These are phyloP conservation scores for Erodium texanum DNA, from an alignment of 441 rosid genomes.

Conservation along the genomic window DNA sequence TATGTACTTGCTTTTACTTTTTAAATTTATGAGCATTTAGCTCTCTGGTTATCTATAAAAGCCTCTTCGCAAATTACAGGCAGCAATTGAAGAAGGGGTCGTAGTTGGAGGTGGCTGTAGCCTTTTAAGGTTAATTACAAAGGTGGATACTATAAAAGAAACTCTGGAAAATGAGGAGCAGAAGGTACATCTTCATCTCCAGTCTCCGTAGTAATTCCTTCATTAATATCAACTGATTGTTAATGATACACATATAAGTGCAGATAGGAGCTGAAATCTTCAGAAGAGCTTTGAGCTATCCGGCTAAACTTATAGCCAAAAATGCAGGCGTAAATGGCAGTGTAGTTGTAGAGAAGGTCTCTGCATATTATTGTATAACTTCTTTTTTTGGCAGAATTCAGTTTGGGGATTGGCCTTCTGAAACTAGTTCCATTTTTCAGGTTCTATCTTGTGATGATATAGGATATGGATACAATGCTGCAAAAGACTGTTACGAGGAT, in stretches of 20 bases:
- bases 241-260: background rate
- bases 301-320: slow-evolving; percentile 76
- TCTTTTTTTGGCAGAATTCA: background rate
- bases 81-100: slow-evolving; percentile 95
- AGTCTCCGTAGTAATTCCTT: background rate
- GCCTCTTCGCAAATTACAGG: slow-evolving; percentile 23
- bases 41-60: slow-evolving; percentile 1
- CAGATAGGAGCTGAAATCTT: slow-evolving; percentile 94
- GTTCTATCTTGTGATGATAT: slow-evolving; percentile 57
- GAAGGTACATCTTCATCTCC: slow-evolving; percentile 38
- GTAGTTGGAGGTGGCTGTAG: slow-evolving; percentile 96
- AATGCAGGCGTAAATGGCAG: slow-evolving; percentile 90
- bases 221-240: background rate
- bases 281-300: slow-evolving; percentile 78
- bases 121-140: slow-evolving; percentile 66
- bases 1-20: slow-evolving; percentile 17
- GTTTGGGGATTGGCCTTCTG: background rate
- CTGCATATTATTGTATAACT: slow-evolving; percentile 4
- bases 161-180: slow-evolving; percentile 70
- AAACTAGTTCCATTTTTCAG: slow-evolving; percentile 25
- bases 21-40: slow-evolving; percentile 7
- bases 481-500: slow-evolving; percentile 82
- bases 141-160: slow-evolving; percentile 71
- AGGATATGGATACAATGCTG: slow-evolving; percentile 74
- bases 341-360: slow-evolving; percentile 62